phyloP scores from a whole-genome alignment of 805 yeast genomes.

The Cyberlindnera mississippiensis region DNA sequence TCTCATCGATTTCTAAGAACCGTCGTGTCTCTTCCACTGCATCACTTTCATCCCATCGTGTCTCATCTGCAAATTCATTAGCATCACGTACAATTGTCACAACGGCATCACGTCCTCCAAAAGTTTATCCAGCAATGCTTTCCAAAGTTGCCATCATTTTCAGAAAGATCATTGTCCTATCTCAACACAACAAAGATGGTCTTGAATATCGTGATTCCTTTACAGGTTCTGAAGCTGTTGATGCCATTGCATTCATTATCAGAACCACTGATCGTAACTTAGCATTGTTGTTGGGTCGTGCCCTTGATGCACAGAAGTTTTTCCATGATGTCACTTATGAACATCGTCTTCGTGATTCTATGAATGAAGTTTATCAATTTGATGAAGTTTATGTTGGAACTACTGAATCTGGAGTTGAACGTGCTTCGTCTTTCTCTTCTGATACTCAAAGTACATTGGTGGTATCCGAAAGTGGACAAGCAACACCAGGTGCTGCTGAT shows the following conservation, averaged over 20 bases:
- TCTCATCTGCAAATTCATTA: slow-evolving; percentile 22
- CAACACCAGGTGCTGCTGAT: slow-evolving; percentile 12
- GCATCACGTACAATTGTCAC: slow-evolving; percentile 43
- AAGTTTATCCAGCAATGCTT: slow-evolving; percentile 84
- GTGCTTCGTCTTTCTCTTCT: slow-evolving; percentile 22
- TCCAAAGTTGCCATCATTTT: slow-evolving; percentile 81
- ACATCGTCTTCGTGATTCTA: slow-evolving; percentile 86
- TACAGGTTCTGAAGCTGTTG: slow-evolving; percentile 92
- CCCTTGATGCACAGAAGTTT: slow-evolving; percentile 89
- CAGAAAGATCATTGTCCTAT: slow-evolving; percentile 61
- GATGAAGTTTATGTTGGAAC: slow-evolving; percentile 46
- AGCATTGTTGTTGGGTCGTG: slow-evolving; percentile 84
- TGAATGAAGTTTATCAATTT: slow-evolving; percentile 83
- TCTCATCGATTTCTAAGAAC: slow-evolving; percentile 34
- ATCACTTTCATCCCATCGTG: slow-evolving; percentile 23
- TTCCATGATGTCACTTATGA: slow-evolving; percentile 96
- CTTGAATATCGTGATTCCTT: slow-evolving; percentile 89
- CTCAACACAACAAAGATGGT: slow-evolving; percentile 86
- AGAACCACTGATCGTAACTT: slow-evolving; percentile 88
- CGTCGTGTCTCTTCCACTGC: slow-evolving; percentile 25
- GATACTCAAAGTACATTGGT: slow-evolving; percentile 14
- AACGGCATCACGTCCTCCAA: slow-evolving; percentile 47
- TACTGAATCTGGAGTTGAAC: slow-evolving; percentile 31
- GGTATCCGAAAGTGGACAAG: neutral
- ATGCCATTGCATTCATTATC: slow-evolving; percentile 77